phyloP scores from a whole-genome alignment of 2,329 filamentous ascomycete species.

The Colletotrichum truncatum region DNA sequence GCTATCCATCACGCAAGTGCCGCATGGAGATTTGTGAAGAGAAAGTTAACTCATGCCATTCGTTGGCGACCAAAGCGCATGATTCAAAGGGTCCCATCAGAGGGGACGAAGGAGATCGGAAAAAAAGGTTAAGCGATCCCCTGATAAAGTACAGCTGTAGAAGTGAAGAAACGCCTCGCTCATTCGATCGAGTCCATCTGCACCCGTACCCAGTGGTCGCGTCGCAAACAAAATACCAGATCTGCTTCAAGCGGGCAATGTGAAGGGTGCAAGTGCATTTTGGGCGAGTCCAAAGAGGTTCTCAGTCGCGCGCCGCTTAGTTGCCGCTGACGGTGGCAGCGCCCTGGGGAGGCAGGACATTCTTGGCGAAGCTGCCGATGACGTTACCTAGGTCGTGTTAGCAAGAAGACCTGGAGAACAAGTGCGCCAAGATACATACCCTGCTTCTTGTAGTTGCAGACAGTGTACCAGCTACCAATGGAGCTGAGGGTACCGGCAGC shows the following conservation, averaged over 20 bases:
- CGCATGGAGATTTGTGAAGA: constrained; percentile 8
- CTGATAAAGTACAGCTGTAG: constrained; percentile 46
- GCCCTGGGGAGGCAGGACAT: constrained; percentile 56
- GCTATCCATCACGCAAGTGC: constrained; percentile 30
- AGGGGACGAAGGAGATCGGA: constrained; percentile 39
- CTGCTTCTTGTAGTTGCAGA: constrained; percentile 85
- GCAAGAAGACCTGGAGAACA: background rate
- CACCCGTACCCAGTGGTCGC: constrained; percentile 18
- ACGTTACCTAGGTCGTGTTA: constrained; percentile 57
- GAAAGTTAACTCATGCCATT: constrained; percentile 28
- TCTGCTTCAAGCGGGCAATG: constrained; percentile 14
- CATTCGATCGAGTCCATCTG: constrained; percentile 8
- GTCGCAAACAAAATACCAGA: constrained; percentile 22
- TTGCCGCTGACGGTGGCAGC: constrained; percentile 37
- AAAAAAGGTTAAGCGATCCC: constrained; percentile 38
- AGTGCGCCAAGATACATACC: constrained; percentile 62
- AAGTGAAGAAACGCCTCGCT: constrained; percentile 39
- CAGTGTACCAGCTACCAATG: constrained; percentile 76
- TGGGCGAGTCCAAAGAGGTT: background rate
- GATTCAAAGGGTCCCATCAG: constrained; percentile 25
- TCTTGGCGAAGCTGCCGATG: constrained; percentile 57
- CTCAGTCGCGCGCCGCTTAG: constrained; percentile 26
- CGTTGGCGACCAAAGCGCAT: constrained; percentile 29
- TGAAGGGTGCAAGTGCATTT: constrained; percentile 22
- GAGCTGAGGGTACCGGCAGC: constrained; percentile 54